Base-by-base conservation (phyloP, 2,329 filamentous ascomycete genomes). In the Kalmusia sp. region DNA sequence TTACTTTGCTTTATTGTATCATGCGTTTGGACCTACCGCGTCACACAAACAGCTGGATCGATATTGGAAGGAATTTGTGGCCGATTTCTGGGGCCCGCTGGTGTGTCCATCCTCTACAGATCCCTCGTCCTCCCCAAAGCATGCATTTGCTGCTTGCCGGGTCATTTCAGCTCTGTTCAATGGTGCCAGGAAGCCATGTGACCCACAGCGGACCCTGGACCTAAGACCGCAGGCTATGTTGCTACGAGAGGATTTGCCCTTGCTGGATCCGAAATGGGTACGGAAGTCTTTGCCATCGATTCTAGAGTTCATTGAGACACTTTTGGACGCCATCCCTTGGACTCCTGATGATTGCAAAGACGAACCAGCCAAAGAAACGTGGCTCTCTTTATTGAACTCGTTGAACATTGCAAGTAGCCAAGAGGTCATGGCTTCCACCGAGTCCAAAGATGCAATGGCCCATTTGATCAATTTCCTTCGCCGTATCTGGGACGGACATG, bases 361-460 rank as follows among this genome's bases (percentile, higher is more conserved):
- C 27, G 64, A 73, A 28, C 73, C 82, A 3, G 77, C 88, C 7
- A 82, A 87, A 8, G 78, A 75, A 6, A 78, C 91, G 31, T 91
- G 88, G 88, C 72, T 77, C 24, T 79, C 82, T 1, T 77, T 92
- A 11, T 79, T 91, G 37, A 76, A 79, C 3, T 84, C 87, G 1
- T 78, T 92, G 22, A 83, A 86, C 2, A 82, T 84, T 43, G 89
- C 90, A 33, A 88, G 88, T 21, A 83, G 82, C 35, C 96, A 96
- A 74, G 95, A 99, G 73, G 89, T 99, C 63, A 96, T 93, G 64
- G 87, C 93, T 6, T 92, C 92, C 0, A 84, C 84, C 11, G 93
- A 98, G 56, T 91, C 92, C 1, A 90, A 91, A 67, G 84, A 87
- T 55, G 93, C 93, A 53, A 82, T 96, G 56, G 88, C 90, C 19